phyloP scores from a whole-genome alignment of 2,329 filamentous ascomycete genomes.

The Fusarium sp. region DNA sequence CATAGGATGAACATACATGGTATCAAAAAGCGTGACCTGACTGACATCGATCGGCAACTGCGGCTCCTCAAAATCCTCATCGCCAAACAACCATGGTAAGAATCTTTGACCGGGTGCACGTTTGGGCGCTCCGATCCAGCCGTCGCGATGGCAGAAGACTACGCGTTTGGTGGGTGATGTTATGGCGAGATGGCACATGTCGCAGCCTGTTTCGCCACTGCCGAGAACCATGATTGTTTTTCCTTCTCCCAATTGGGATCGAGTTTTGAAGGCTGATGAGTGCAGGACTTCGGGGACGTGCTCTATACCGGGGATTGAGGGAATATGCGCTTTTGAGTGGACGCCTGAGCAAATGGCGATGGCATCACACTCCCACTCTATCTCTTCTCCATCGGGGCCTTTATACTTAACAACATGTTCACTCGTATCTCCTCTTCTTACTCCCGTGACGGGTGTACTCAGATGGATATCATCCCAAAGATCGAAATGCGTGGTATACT shows the following conservation, averaged over 20 bases:
- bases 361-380: constrained; percentile 1
- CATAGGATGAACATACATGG: constrained; percentile 27
- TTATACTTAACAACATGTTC: background rate
- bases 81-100: background rate
- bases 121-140: constrained; percentile 7
- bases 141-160: background rate
- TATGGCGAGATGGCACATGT: constrained; percentile 8
- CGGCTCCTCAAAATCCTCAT: background rate
- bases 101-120: background rate
- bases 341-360: constrained; percentile 2
- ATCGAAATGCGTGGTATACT: background rate
- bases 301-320: background rate
- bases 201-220: background rate
- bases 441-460: background rate
- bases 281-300: background rate
- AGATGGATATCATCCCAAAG: background rate
- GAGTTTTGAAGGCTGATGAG: background rate
- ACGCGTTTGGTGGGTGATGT: constrained; percentile 1
- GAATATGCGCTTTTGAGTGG: background rate
- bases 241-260: background rate
- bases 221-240: constrained; percentile 5
- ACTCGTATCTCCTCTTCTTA: background rate
- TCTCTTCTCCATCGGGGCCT: background rate
- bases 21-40: constrained; percentile 23
- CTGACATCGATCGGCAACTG: constrained; percentile 4